These are phyloP conservation scores for Vickermania ingenoplastis DNA, from an alignment of 208 protist species.

Conservation along the genomic window DNA sequence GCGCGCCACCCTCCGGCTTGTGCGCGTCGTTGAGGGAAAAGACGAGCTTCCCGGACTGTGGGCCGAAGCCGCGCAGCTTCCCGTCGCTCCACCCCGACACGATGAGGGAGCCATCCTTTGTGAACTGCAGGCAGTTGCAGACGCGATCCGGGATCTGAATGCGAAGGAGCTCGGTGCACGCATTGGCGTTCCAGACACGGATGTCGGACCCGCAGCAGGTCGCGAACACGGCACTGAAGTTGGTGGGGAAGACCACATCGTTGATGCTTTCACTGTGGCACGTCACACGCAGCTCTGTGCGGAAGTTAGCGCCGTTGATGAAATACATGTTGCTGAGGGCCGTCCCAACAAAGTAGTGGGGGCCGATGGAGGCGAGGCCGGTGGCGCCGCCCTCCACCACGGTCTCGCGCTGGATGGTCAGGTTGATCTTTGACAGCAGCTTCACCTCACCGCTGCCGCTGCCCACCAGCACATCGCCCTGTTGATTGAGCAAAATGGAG, in stretches of 20 bases:
- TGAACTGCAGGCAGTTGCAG: conserved; percentile 92
- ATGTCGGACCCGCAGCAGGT: conserved; percentile 91
- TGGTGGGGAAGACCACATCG: conserved; percentile 87
- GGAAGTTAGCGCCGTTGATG: conserved; percentile 84
- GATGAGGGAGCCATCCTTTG: conserved; percentile 88
- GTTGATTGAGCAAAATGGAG: conserved; percentile 50
- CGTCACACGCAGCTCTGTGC: conserved; percentile 85
- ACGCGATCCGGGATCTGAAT: conserved; percentile 88
- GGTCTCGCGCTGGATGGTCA: conserved; percentile 62
- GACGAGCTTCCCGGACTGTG: conserved; percentile 92
- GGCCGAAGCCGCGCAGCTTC: conserved; percentile 92
- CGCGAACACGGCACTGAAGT: conserved; percentile 92
- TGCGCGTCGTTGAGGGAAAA: conserved; percentile 95
- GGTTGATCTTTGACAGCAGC: conserved; percentile 82
- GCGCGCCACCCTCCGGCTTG: conserved; percentile 71
- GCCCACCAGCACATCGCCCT: conserved; percentile 86
- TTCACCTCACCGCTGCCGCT: conserved; percentile 83
- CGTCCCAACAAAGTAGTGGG: conserved; percentile 88
- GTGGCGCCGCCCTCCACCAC: conserved; percentile 83
- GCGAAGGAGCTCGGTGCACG: conserved; percentile 88
- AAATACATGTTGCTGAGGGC: conserved; percentile 87
- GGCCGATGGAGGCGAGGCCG: conserved; percentile 56
- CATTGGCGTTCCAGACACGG: conserved; percentile 91
- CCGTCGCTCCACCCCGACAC: conserved; percentile 93
- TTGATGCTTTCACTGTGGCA: conserved; percentile 91